Percentiles rank a stretch among this genome's conserved stretches.
These are phyloP conservation scores for Cladorrhinum samala DNA, from an alignment of 495 filamentous ascomycete species.

Conservation along the genomic window DNA sequence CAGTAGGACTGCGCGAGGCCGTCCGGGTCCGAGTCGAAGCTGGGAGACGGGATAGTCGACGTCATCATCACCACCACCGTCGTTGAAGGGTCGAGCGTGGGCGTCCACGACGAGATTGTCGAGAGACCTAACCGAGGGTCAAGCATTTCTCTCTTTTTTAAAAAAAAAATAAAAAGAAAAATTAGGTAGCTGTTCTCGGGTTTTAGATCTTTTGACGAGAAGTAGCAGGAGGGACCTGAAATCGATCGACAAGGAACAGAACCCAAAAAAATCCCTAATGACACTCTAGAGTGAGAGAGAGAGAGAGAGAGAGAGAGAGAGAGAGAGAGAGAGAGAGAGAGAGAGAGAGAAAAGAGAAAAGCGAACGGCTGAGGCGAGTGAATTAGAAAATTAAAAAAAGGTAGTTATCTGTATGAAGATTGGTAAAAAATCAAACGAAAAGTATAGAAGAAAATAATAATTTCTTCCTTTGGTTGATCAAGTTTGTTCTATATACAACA, in stretches of 20 bases:
- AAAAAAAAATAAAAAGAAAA: not conserved
- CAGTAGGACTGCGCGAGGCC: not conserved
- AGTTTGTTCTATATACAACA: no score
- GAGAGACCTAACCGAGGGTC: constrained; percentile 1
- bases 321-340: no score
- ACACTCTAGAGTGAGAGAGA: not conserved
- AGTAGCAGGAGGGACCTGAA: not conserved
- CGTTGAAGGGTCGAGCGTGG: not conserved
- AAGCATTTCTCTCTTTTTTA: not conserved
- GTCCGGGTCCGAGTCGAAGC: not conserved
- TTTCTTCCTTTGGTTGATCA: no score
- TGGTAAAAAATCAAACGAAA: no score
- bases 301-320: no score
- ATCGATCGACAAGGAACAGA: not conserved
- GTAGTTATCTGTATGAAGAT: no score
- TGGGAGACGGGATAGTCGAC: not conserved
- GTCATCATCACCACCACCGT: not conserved
- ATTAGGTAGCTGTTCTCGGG: not conserved
- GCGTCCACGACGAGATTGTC: constrained; percentile 3
- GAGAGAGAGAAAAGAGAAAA: no score
- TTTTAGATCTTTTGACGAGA: no score
- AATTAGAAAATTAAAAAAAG: no score
- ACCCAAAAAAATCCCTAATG: not conserved
- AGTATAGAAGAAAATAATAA: no score
- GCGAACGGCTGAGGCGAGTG: no score